Evolutionary conservation across 2,329 filamentous ascomycete genomes (phyloP).

Genomic region (Phaeophleospora eucalypticola): DNA sequence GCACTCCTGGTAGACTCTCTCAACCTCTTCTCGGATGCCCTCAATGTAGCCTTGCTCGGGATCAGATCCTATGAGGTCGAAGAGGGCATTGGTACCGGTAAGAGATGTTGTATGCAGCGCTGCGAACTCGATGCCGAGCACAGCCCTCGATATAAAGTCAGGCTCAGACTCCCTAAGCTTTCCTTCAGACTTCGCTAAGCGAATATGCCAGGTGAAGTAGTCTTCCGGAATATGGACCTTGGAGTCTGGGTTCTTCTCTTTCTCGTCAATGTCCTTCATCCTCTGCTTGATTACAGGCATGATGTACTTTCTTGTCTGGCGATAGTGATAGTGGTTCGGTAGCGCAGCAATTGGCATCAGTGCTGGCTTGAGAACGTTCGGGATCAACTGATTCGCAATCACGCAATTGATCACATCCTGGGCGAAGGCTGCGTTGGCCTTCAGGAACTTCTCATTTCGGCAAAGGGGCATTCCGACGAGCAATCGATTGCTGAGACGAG

Average conservation of each 20-base stretch:
- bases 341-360: constrained; percentile 43
- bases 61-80: constrained; percentile 21
- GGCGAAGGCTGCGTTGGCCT: constrained; percentile 49
- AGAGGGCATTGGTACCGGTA: constrained; percentile 20
- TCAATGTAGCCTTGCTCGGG: constrained; percentile 12
- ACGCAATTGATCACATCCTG: constrained; percentile 41
- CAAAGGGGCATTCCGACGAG: constrained; percentile 45
- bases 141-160: constrained; percentile 46
- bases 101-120: constrained; percentile 30
- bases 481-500: constrained; percentile 42
- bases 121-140: constrained; percentile 56
- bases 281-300: constrained; percentile 50
- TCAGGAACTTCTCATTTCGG: constrained; percentile 45
- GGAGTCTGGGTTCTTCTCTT: constrained; percentile 41
- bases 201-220: constrained; percentile 56
- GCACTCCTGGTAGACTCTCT: constrained; percentile 9
- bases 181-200: constrained; percentile 47
- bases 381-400: constrained; percentile 47
- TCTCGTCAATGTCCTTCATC: constrained; percentile 44
- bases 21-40: constrained; percentile 23
- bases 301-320: constrained; percentile 40
- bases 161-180: constrained; percentile 45
- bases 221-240: constrained; percentile 51
- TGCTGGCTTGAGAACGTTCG: constrained; percentile 46
- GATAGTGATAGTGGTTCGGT: constrained; percentile 48